Evolutionary conservation across 208 protist species (phyloP).

Genomic region (Vickermania ingenoplastis): DNA sequence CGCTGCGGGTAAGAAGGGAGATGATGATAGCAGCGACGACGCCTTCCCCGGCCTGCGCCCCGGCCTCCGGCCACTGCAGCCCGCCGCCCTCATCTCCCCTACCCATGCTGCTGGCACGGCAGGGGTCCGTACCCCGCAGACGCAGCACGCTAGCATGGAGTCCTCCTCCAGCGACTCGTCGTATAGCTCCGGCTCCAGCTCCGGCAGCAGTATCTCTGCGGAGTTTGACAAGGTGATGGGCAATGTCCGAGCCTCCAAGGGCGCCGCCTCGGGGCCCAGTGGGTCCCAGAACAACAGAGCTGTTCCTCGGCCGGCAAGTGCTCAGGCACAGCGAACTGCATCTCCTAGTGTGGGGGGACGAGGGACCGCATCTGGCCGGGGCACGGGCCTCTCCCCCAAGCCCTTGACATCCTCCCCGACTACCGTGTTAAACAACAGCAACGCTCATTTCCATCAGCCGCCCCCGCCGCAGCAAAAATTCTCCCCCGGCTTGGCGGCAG

Average conservation of each 20-base stretch:
- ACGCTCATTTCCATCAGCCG: not conserved
- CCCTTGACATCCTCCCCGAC: too few relatives aligned
- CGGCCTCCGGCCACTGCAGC: not conserved
- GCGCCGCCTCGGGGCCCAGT: too few relatives aligned
- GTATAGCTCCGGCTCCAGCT: not conserved
- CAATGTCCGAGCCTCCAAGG: not conserved
- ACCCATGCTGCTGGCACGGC: not conserved
- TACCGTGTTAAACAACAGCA: too few relatives aligned
- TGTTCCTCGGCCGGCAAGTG: too few relatives aligned
- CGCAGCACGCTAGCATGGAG: not conserved
- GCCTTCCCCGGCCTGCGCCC: not conserved
- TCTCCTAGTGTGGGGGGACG: too few relatives aligned
- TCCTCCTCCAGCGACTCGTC: not conserved
- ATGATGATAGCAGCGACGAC: not conserved
- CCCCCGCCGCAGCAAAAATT: too few relatives aligned
- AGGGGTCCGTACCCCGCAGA: not conserved
- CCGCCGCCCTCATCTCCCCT: not conserved
- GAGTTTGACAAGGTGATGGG: not conserved
- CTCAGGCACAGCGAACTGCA: too few relatives aligned
- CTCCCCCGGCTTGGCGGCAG: too few relatives aligned
- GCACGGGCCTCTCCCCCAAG: too few relatives aligned
- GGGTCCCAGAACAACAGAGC: too few relatives aligned
- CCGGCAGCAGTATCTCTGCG: not conserved
- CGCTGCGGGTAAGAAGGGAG: too few relatives aligned
- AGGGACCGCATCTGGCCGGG: too few relatives aligned